Evolutionary conservation across 148 eudicot genomes (phyloP), one percentile per base, ranked within the genome.

Genomic region (Talinum fruticosum): DNA sequence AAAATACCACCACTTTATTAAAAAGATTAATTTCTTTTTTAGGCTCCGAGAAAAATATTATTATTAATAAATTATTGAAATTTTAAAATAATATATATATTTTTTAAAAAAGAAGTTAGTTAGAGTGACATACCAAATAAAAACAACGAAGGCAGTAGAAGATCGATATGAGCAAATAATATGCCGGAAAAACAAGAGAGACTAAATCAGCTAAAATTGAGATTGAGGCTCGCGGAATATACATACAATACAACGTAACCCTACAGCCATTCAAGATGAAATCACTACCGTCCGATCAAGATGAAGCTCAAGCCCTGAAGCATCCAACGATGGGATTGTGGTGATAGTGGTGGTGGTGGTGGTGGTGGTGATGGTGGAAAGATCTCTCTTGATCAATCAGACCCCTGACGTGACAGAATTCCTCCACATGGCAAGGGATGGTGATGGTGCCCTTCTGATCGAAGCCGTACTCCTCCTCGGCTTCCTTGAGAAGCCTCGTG

Each of bases 391-490:
- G 74, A 68, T 85, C 88, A 70, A 89, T 89, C 30, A 79, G 23
- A 8, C 77, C 80, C 19, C 72, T 84, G 19, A 89, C 88, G 57
- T 72, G 74, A n/a, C 82, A 79, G 77, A 89, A 89, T 34, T 87
- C 84, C 38, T 85, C 82, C 2, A 89, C 87, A 35, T 80, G 84
- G 78, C 90, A 89, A 10, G 92, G 89, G 16, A 89, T 83, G 1
- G 87, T 85, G 57, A 89, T 87, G 2, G 88, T 79, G 15, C 92
- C 92, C 59, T 85, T 83, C 28, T 89, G 92, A 61, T 85, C 83
- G 44, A 89, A 89, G 2, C 92, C 92, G 13, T 86, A 87, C 69
- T 82, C 92, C 2, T 89, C 89, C 64, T 89, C 92, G 2, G 90
- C 89, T 59, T 87, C 92, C 65, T 87, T 89, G 7, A 89, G 80